Evolutionary conservation across 441 rosid species (phyloP).

Genomic region (Biscutella laevigata): DNA sequence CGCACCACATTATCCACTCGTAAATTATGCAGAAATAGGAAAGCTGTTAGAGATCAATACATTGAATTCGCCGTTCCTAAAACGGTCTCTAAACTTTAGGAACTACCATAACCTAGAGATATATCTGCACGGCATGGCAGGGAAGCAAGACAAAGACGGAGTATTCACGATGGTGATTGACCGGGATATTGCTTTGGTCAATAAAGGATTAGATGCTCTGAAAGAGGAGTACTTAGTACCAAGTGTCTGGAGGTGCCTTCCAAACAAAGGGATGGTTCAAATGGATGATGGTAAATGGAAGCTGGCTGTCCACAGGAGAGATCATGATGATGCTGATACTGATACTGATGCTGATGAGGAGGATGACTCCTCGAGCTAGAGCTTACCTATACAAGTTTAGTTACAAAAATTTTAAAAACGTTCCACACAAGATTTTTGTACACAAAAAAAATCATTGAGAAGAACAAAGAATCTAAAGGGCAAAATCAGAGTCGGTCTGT

Average conservation of each 20-base stretch:
- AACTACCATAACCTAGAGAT: slow-evolving; percentile 44
- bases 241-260: slow-evolving; percentile 34
- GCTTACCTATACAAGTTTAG: slow-evolving; percentile 12
- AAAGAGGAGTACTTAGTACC: slow-evolving; percentile 39
- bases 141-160: slow-evolving; percentile 34
- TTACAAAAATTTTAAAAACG: neutral
- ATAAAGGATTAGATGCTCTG: slow-evolving; percentile 25
- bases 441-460: slow-evolving; percentile 11
- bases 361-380: neutral
- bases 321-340: slow-evolving; percentile 7
- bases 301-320: slow-evolving; percentile 30
- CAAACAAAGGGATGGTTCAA: slow-evolving; percentile 39
- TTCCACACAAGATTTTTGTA: neutral
- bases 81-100: slow-evolving; percentile 22
- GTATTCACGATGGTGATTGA: slow-evolving; percentile 35
- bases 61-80: slow-evolving; percentile 36
- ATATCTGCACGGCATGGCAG: slow-evolving; percentile 51
- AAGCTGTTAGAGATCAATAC: slow-evolving; percentile 37
- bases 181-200: slow-evolving; percentile 38
- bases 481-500: slow-evolving; percentile 7
- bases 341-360: neutral
- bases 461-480: slow-evolving; percentile 1
- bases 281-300: slow-evolving; percentile 37
- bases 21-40: slow-evolving; percentile 34
- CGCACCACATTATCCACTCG: slow-evolving; percentile 31